Base-by-base conservation (phyloP, 306 rosid species). In the Vigna reflexopilosa region DNA sequence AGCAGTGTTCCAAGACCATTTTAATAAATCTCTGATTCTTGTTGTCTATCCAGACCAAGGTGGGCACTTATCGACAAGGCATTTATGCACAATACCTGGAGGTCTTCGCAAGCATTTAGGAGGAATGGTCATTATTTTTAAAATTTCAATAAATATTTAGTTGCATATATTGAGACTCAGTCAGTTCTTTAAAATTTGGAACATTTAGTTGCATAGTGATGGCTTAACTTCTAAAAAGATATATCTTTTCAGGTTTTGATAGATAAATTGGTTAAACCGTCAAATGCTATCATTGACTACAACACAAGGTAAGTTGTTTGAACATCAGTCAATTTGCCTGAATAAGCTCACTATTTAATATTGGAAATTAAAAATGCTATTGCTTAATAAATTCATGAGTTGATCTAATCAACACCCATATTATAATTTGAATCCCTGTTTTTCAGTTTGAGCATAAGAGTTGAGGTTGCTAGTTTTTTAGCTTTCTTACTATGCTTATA, bases 21-120 rank as follows among this genome's bases (percentile, higher is more conserved):
- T 76, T 54, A n/a, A 40, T 76, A 16, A 61, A 69, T 70, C 77
- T 48, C 59, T 57, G 71, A 83, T 65, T 20, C 73, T 57, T 63
- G 63, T 69, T 22, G 54, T 72, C 74, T 12, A 76, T 79, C 67
- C 87, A 95, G 99, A 83, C 99, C 99, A 5, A 90, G 99, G 87
- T 95, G 99, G 99, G 91, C 99, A 48, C 98, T 95, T 84, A 95
- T 95, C 24, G 99, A 95, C 85, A 95, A 95, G 85, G 96, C 99
- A 79, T 93, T 87, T 79, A 89, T 95, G 99, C 98, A 93, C 87
- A 91, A 83, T 91, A 93, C 95, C 1, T 95, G 99, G 99, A 93
- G 99, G 86, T 91, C 99, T 77, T 95, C 99, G 47, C 99, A 95
- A 79, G 90, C 98, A 61, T 50, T 59, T 73, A 9, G 57, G 73